phyloP scores from a whole-genome alignment of 1,139 yeast genomes.

The Debaryomyces sp. region DNA sequence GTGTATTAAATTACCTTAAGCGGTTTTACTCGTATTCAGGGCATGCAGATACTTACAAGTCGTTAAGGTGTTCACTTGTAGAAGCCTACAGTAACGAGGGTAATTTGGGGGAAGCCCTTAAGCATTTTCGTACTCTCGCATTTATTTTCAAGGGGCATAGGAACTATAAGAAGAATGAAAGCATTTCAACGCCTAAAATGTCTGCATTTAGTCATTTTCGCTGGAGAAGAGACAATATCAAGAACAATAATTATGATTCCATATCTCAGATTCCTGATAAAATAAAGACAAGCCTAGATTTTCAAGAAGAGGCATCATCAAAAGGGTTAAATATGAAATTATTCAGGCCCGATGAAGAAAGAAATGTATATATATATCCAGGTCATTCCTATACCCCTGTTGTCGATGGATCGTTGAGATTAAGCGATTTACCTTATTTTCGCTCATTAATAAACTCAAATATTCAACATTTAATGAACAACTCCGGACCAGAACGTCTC shows the following conservation, averaged over 20 bases:
- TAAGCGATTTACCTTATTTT: slow-evolving; percentile 37
- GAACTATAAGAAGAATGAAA: slow-evolving; percentile 7
- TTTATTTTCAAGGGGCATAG: slow-evolving; percentile 16
- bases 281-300: slow-evolving; percentile 19
- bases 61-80: slow-evolving; percentile 29
- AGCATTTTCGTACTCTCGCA: slow-evolving; percentile 27
- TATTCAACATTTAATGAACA: slow-evolving; percentile 17
- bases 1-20: slow-evolving; percentile 38
- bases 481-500: slow-evolving; percentile 4
- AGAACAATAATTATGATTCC: slow-evolving; percentile 12
- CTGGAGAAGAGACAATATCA: slow-evolving; percentile 32
- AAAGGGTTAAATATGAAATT: slow-evolving; percentile 13
- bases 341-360: slow-evolving; percentile 31
- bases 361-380: slow-evolving; percentile 30
- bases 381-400: slow-evolving; percentile 24
- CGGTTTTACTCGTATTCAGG: slow-evolving; percentile 40
- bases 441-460: slow-evolving; percentile 21
- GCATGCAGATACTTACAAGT: slow-evolving; percentile 30
- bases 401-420: slow-evolving; percentile 28
- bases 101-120: slow-evolving; percentile 27
- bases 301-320: slow-evolving; percentile 22
- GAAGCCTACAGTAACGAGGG: slow-evolving; percentile 34
- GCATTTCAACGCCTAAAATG: slow-evolving; percentile 11
- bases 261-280: slow-evolving; percentile 15
- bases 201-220: slow-evolving; percentile 22